Conservation (phyloP, 1,139 yeast species). For the Geotrichum reessii region DNA sequence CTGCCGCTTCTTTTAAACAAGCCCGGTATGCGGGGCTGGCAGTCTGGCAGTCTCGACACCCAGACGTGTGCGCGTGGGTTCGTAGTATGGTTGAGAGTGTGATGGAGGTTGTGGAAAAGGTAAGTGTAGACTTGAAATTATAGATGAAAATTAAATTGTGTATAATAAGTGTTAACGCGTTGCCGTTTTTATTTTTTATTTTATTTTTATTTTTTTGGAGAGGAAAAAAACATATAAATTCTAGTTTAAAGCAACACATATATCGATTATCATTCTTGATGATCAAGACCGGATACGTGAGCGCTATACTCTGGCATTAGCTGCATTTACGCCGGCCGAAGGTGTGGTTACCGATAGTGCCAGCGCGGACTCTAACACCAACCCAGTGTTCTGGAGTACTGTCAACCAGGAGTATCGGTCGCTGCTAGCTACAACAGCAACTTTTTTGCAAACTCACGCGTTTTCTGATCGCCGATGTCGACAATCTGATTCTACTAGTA, state of each 20-base stretch:
- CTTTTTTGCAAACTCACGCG: not conserved
- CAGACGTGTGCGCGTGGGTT: conserved; percentile 37
- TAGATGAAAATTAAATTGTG: conserved; percentile 11
- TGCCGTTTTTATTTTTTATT: conserved; percentile 30
- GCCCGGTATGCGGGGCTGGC: conserved; percentile 36
- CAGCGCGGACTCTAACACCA: not conserved
- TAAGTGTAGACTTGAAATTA: conserved; percentile 19
- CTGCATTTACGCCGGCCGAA: conserved; percentile 26
- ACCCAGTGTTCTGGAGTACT: conserved; percentile 9
- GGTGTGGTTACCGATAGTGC: not conserved
- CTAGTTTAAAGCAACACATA: not conserved
- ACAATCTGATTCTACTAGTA: not conserved
- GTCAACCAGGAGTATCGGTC: conserved; percentile 22
- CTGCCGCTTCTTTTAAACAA: conserved; percentile 31
- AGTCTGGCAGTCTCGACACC: conserved; percentile 36
- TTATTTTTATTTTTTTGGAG: not conserved
- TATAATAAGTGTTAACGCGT: not conserved
- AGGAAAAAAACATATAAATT: no score
- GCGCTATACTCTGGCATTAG: conserved; percentile 33
- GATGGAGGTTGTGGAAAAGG: conserved; percentile 27
- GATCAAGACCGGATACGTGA: conserved; percentile 29
- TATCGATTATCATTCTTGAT: conserved; percentile 22
- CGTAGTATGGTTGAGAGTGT: conserved; percentile 31
- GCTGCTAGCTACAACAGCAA: not conserved
- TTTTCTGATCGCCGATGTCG: not conserved